A percentile compares a stretch with the other conserved stretches of the same genome.
phyloP scores from a whole-genome alignment of 495 filamentous ascomycete genomes.

The Aspergillus asperescens region DNA sequence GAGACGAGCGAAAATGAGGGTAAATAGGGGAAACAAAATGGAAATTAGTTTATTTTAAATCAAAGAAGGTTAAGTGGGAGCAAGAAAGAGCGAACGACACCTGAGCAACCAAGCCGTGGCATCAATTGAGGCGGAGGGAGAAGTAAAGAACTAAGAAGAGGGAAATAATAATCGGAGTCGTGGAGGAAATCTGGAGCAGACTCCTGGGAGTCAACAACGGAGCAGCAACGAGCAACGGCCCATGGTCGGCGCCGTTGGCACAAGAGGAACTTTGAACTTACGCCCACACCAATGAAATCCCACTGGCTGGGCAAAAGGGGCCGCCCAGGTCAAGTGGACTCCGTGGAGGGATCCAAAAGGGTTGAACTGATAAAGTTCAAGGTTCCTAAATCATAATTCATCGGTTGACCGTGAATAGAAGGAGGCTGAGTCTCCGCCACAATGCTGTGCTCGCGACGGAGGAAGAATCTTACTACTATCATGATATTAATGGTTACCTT shows the following conservation, averaged over 20 bases:
- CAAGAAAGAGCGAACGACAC: conserved; percentile 23
- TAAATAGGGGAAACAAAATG: conserved; percentile 1
- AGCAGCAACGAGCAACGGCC: conserved; percentile 1
- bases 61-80: conserved; percentile 8
- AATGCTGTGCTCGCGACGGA: not conserved
- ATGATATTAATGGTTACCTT: too few relatives aligned
- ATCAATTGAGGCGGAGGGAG: conserved; percentile 7
- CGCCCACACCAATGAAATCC: not conserved
- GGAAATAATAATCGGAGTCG: too few relatives aligned
- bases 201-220: not conserved
- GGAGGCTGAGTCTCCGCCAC: conserved; percentile 30
- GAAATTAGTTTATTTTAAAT: not conserved
- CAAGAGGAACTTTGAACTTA: not conserved
- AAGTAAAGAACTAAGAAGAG: too few relatives aligned
- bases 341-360: not conserved
- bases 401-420: too few relatives aligned
- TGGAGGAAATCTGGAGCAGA: conserved; percentile 9
- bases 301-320: not conserved
- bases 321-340: not conserved
- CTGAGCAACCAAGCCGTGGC: conserved; percentile 21
- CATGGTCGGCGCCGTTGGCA: conserved; percentile 1
- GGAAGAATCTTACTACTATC: not conserved
- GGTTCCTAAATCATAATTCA: too few relatives aligned
- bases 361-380: too few relatives aligned
- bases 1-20: conserved; percentile 2